These are phyloP conservation scores for Circinella minor DNA, from an alignment of 371 early-diverging fungal genomes.

Conservation along the genomic window DNA sequence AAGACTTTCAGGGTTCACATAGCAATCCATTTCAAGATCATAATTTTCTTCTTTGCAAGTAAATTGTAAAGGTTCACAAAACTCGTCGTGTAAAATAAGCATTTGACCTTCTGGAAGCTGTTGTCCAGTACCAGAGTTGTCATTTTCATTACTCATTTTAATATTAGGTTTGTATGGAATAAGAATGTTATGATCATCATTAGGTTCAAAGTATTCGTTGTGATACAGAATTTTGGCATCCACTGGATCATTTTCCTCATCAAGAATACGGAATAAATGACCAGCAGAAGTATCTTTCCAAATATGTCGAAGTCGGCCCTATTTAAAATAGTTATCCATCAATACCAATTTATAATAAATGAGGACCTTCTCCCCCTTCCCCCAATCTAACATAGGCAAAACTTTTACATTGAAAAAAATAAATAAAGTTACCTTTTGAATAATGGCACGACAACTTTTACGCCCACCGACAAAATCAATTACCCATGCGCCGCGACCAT, in stretches of 20 bases:
- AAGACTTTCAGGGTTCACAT: conserved; percentile 54
- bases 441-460: conserved; percentile 41
- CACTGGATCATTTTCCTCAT: conserved; percentile 38
- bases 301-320: conserved; percentile 56
- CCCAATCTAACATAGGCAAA: background rate
- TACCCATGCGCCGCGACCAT: conserved; percentile 52
- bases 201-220: conserved; percentile 43
- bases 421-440: conserved; percentile 40
- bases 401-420: background rate
- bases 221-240: conserved; percentile 46
- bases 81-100: conserved; percentile 40
- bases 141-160: background rate
- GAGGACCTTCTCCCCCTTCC: no score
- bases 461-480: conserved; percentile 51
- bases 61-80: conserved; percentile 43
- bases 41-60: conserved; percentile 39
- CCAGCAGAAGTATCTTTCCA: conserved; percentile 53
- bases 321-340: background rate
- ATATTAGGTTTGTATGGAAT: conserved; percentile 44
- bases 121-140: background rate
- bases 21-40: conserved; percentile 36
- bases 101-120: conserved; percentile 16
- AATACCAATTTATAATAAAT: no score
- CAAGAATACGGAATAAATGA: conserved; percentile 50
- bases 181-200: conserved; percentile 30